Evolutionary conservation across 2,329 filamentous ascomycete genomes (phyloP), one percentile per base, ranked within the genome.

Genomic region (Sclerotinia spermophila): DNA sequence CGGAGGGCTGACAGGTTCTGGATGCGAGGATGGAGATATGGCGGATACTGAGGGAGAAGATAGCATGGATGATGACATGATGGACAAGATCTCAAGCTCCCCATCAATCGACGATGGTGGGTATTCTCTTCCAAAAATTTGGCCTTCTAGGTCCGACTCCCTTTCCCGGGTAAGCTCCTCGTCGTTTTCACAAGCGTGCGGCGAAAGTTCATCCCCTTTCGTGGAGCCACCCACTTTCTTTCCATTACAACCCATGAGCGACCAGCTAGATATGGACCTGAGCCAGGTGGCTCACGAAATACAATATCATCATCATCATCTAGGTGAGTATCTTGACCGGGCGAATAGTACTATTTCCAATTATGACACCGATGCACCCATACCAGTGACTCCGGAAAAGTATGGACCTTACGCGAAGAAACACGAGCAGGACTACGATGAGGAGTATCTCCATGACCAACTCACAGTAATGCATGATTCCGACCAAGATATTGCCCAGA

Each of bases 31-130:
- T 73, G 88, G 86, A 62, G 89, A 92, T 74, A 82, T 88, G 77
- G 87, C 91, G 76, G 87, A 88, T 74, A 89, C 88, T 64, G 90
- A 90, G 77, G 92, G 86, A 62, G 88, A 92, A 72, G 91, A 92
- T 76, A 87, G 92, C 77, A 83, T 94, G 80, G 94, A 80, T 69
- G 90, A 97, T 82, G 95, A 98, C 81, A 90, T 97, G 89, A 93
- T 97, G 92, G 96, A 98, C 84, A 96, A 96, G 82, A 97, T 99
- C 75, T 98, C 95, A 78, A 98, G 94, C 82, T 98, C 95, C 78
- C 96, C 96, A 79, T 98, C 95, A 77, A 99, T 99, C 82, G 94
- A 97, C 85, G 95, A 98, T 91, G 95, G 95, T 99, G 90, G 87
- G 94, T 96, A 84, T 78, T 74, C 74, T 72, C 75, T 78, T 78